These are phyloP conservation scores for Pseudocercospora fijiensis DNA, from an alignment of 2,329 filamentous ascomycete species.

Conservation along the genomic window DNA sequence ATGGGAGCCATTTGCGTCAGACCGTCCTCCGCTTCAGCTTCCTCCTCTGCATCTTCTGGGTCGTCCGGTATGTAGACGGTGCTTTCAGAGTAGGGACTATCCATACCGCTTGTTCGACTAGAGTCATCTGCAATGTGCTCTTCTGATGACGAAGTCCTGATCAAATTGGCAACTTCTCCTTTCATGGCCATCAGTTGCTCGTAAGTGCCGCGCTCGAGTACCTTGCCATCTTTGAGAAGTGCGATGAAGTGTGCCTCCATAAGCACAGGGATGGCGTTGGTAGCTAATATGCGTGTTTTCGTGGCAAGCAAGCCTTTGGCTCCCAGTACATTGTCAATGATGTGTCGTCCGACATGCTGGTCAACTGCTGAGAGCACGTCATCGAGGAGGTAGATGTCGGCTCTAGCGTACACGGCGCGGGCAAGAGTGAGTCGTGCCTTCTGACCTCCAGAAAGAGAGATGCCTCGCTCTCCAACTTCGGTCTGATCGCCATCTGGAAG, in stretches of 20 bases:
- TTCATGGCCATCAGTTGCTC: conserved; percentile 90
- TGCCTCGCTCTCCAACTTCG: conserved; percentile 92
- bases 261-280: conserved; percentile 89
- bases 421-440: conserved; percentile 91
- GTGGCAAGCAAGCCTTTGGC: conserved; percentile 74
- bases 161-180: conserved; percentile 79
- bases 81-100: conserved; percentile 26
- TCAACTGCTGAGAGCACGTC: conserved; percentile 97
- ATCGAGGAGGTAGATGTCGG: conserved; percentile 94
- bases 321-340: conserved; percentile 92
- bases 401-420: conserved; percentile 89
- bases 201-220: conserved; percentile 87
- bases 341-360: conserved; percentile 90
- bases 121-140: conserved; percentile 34
- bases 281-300: conserved; percentile 90
- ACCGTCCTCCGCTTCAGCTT: conserved; percentile 65
- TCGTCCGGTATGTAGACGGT: conserved; percentile 52
- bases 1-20: conserved; percentile 76
- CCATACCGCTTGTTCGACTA: conserved; percentile 23
- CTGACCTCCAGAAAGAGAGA: conserved; percentile 92
- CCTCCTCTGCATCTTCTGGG: conserved; percentile 52
- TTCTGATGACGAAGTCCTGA: conserved; percentile 68
- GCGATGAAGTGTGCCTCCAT: conserved; percentile 86
- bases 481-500: conserved; percentile 96
- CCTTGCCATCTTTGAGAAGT: conserved; percentile 76